Conservation (phyloP, 148 eudicot genomes). For the Heliamphora exappendiculata region DNA sequence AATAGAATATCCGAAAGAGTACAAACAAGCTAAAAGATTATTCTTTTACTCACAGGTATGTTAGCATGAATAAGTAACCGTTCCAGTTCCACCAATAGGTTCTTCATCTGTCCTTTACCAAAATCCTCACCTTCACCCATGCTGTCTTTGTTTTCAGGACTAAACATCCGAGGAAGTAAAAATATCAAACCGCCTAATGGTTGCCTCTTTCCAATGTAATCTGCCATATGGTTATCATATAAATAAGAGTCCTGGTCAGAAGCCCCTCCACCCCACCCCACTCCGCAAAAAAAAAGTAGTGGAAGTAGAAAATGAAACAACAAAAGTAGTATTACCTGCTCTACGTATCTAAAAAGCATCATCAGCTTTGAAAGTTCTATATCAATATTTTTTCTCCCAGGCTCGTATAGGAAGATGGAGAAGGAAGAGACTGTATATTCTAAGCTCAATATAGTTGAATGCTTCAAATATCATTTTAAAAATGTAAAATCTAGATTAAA, state of each 20-base stretch:
- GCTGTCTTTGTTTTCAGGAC: constrained; percentile 34
- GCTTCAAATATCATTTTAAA: not conserved
- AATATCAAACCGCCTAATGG: constrained; percentile 82
- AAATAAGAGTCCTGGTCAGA: constrained; percentile 5
- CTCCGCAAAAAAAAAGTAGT: no score
- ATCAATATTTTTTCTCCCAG: not conserved
- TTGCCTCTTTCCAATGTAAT: constrained; percentile 61
- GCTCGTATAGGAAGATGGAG: not conserved
- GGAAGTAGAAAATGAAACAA: not conserved
- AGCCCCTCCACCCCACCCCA: no score
- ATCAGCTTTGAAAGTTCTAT: not conserved
- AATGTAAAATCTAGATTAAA: no score
- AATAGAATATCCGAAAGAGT: not conserved
- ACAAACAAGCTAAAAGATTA: not conserved
- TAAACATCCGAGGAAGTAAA: constrained; percentile 67
- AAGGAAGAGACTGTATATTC: not conserved
- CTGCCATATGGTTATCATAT: constrained; percentile 31
- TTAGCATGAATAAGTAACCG: constrained; percentile 65
- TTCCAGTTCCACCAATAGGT: constrained; percentile 60
- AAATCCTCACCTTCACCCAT: constrained; percentile 27
- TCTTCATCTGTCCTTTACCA: constrained; percentile 30
- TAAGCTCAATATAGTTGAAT: not conserved
- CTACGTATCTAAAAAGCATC: not conserved
- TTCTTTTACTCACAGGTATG: constrained; percentile 68
- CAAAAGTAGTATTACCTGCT: not conserved